These are phyloP conservation scores for Pleurotus tuber-regium DNA, from an alignment of 768 basidiomycete species.

Conservation along the genomic window DNA sequence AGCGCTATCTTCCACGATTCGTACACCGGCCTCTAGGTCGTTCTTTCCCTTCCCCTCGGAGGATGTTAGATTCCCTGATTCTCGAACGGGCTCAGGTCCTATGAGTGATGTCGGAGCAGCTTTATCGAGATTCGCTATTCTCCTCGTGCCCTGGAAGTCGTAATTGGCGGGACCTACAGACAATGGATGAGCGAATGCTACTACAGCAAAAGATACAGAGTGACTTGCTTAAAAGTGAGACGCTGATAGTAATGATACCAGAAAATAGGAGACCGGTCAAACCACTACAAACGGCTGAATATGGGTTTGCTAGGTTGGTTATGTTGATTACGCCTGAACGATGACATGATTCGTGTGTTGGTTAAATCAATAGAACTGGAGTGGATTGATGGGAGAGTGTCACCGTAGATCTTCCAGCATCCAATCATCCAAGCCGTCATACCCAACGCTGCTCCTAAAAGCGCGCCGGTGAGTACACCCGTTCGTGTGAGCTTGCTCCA, in stretches of 20 bases:
- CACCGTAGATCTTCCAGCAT: constrained; percentile 48
- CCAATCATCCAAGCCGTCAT: constrained; percentile 52
- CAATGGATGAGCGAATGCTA: constrained; percentile 4
- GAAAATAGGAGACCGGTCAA: constrained; percentile 35
- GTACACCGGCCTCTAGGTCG: neutral
- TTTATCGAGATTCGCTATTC: constrained; percentile 29
- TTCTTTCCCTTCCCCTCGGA: constrained; percentile 15
- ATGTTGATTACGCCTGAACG: constrained; percentile 31
- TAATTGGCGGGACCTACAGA: constrained; percentile 31
- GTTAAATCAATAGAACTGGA: neutral
- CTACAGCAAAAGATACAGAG: neutral
- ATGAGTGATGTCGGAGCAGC: neutral
- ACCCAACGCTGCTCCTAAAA: constrained; percentile 38
- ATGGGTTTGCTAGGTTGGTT: constrained; percentile 34
- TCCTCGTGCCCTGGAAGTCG: constrained; percentile 34
- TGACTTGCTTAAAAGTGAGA: constrained; percentile 32
- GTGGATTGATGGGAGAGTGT: neutral
- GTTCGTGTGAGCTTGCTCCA: constrained; percentile 43
- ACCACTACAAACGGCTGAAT: constrained; percentile 38
- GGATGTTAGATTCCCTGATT: neutral
- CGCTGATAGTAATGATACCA: constrained; percentile 30
- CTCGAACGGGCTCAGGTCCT: neutral
- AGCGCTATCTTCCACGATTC: constrained; percentile 1
- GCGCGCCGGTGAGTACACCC: constrained; percentile 37
- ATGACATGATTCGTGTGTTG: neutral